Conservation (phyloP, 2,329 filamentous ascomycete genomes). For the Elsinoe batatas region DNA sequence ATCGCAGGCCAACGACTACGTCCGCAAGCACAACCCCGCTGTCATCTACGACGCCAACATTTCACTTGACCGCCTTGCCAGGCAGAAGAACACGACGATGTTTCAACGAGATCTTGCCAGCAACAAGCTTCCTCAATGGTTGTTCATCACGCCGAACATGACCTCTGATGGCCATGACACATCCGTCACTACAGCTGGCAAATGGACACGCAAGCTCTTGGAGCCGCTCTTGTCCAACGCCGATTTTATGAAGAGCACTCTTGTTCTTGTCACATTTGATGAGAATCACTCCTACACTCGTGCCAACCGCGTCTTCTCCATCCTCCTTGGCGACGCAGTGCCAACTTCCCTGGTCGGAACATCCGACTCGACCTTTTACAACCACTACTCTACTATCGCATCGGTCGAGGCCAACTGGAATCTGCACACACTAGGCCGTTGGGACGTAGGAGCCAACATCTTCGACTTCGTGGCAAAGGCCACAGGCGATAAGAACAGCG, state of each 20-base stretch:
- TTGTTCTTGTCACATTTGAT: constrained; percentile 69
- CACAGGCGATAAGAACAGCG: constrained; percentile 26
- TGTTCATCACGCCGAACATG: constrained; percentile 61
- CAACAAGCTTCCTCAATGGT: constrained; percentile 59
- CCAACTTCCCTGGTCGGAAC: constrained; percentile 56
- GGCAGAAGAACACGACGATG: constrained; percentile 63
- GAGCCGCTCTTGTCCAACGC: constrained; percentile 58
- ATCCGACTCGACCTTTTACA: constrained; percentile 51
- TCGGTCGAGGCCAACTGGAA: constrained; percentile 39
- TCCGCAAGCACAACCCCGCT: constrained; percentile 66
- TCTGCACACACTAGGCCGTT: constrained; percentile 36
- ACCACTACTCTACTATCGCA: constrained; percentile 38
- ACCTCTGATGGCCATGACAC: constrained; percentile 68
- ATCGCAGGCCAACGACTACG: constrained; percentile 62
- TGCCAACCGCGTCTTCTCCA: constrained; percentile 58
- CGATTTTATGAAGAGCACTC: constrained; percentile 65
- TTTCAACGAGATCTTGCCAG: constrained; percentile 59
- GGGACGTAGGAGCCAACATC: constrained; percentile 39
- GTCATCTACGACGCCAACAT: constrained; percentile 57
- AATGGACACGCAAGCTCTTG: constrained; percentile 59
- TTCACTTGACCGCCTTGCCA: constrained; percentile 49
- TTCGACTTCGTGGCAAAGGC: constrained; percentile 30
- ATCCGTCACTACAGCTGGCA: constrained; percentile 56
- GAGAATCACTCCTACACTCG: constrained; percentile 61
- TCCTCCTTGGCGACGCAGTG: constrained; percentile 67